Evolutionary conservation across 2,329 filamentous ascomycete genomes (phyloP).

Genomic region (Phaeoacremonium minimum): DNA sequence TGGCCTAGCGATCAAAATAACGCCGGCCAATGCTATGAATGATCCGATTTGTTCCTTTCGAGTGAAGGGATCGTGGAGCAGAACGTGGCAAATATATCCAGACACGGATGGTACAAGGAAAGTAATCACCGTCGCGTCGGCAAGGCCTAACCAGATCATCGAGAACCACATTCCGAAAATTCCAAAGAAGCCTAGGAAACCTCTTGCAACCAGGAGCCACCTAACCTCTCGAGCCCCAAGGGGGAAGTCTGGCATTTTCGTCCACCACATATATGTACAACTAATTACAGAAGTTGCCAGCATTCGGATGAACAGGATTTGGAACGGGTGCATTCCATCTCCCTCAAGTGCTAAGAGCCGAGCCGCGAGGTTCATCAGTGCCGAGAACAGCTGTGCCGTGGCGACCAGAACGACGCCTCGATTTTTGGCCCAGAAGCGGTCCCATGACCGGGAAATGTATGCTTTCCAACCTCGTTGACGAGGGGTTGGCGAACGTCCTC

Average conservation of each 20-base stretch:
- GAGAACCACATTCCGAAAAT: conserved; percentile 69
- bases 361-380: conserved; percentile 80
- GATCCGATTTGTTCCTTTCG: conserved; percentile 72
- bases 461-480: conserved; percentile 7
- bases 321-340: conserved; percentile 4
- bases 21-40: conserved; percentile 70
- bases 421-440: conserved; percentile 56
- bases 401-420: conserved; percentile 71
- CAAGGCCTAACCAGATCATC: conserved; percentile 73
- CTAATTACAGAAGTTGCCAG: conserved; percentile 65
- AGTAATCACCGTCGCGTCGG: conserved; percentile 85
- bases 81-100: conserved; percentile 73
- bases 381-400: conserved; percentile 73
- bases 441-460: conserved; percentile 15
- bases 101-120: conserved; percentile 78
- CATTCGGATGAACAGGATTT: conserved; percentile 73
- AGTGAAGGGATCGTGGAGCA: conserved; percentile 74
- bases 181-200: conserved; percentile 67
- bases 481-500: not conserved
- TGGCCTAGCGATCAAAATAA: conserved; percentile 79
- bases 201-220: conserved; percentile 62
- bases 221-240: conserved; percentile 65
- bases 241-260: conserved; percentile 62
- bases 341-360: conserved; percentile 29
- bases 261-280: conserved; percentile 69